These are phyloP conservation scores for Phialophora expanda DNA, from an alignment of 2,329 filamentous ascomycete genomes.

Conservation along the genomic window DNA sequence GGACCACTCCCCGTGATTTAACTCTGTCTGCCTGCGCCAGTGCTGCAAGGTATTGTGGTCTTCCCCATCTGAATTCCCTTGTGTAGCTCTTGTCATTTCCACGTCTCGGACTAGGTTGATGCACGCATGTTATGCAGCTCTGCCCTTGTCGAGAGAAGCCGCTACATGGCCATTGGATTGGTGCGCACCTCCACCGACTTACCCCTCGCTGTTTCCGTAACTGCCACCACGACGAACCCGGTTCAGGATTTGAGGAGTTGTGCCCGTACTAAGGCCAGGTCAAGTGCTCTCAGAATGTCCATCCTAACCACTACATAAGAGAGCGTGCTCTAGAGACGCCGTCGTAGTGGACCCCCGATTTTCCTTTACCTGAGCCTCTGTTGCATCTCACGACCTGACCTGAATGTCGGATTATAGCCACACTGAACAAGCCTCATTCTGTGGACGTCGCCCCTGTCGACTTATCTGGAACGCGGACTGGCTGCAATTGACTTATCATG, in stretches of 20 bases:
- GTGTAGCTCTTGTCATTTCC: background rate
- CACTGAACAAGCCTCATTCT: background rate
- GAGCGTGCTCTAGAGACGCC: background rate
- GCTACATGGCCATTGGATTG: constrained; percentile 19
- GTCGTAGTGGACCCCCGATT: background rate
- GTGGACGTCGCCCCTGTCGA: background rate
- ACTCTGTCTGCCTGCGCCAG: background rate
- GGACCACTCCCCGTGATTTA: background rate
- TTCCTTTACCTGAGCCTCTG: background rate
- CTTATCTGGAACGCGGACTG: background rate
- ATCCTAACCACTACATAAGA: background rate
- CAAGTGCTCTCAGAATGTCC: background rate
- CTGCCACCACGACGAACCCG: constrained; percentile 1
- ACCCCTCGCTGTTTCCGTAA: constrained; percentile 11
- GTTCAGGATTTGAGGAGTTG: background rate
- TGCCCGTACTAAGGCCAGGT: background rate
- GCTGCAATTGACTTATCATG: constrained; percentile 3
- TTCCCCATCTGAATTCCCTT: background rate
- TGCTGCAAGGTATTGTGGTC: background rate
- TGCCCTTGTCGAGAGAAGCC: background rate
- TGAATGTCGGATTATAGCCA: background rate
- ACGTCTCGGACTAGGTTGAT: background rate
- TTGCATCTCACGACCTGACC: background rate
- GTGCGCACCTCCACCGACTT: constrained; percentile 7
- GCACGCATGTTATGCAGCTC: background rate